Percentiles rank a stretch among this genome's conserved stretches.
Evolutionary conservation across 2,329 filamentous ascomycete genomes (phyloP).

Genomic region (Aspergillus sp.): DNA sequence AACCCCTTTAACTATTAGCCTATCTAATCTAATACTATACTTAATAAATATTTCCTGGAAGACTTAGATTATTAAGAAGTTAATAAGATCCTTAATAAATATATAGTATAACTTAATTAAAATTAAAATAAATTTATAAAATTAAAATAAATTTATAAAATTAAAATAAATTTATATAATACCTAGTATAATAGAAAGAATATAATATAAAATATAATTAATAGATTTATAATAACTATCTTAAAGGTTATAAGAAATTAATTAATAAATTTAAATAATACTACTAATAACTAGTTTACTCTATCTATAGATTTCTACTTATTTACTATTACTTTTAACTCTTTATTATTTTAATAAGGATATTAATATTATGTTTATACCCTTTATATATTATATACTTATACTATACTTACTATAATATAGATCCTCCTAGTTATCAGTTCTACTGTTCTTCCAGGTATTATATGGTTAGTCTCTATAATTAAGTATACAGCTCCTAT

Average conservation of each 20-base stretch:
- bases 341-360: not conserved
- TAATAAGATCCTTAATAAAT: not conserved
- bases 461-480: not conserved
- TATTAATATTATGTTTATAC: too few species aligned
- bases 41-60: not conserved
- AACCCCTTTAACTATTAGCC: too few species aligned
- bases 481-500: not conserved
- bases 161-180: not conserved
- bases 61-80: not conserved
- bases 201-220: not conserved
- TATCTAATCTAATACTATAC: too few species aligned
- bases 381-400: too few species aligned
- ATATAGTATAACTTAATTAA: too few species aligned
- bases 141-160: too few species aligned
- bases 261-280: not conserved
- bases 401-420: too few species aligned
- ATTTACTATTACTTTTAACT: not conserved
- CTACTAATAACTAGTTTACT: not conserved
- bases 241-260: too few species aligned
- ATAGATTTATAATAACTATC: not conserved
- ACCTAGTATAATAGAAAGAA: not conserved
- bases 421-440: too few species aligned
- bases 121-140: too few species aligned
- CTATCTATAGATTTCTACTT: not conserved
- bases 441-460: too few species aligned